Percentiles rank a stretch among this genome's conserved stretches.
These are phyloP conservation scores for Pueraria montana DNA, from an alignment of 306 rosid genomes.

Conservation along the genomic window DNA sequence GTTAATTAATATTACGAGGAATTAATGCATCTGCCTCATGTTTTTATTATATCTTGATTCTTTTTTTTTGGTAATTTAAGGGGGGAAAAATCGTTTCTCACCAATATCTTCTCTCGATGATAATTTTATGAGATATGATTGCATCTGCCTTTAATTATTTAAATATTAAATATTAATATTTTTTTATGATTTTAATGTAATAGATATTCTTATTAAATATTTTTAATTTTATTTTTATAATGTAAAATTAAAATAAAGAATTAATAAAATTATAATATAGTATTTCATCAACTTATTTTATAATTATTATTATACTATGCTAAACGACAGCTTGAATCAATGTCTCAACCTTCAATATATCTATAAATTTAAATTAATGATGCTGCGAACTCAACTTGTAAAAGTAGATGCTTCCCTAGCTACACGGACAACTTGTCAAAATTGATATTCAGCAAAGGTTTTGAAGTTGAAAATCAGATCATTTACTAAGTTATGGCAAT, in stretches of 20 bases:
- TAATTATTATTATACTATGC: neutral
- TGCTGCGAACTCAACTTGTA: neutral
- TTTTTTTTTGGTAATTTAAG: neutral
- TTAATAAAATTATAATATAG: neutral
- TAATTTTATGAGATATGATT: neutral
- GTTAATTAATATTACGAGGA: neutral
- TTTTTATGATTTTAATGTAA: neutral
- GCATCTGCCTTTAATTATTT: too few relatives aligned
- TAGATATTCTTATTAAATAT: neutral
- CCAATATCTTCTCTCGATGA: neutral
- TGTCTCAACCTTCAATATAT: neutral
- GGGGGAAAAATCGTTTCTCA: neutral
- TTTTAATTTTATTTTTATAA: neutral
- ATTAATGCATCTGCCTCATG: neutral
- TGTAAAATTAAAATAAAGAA: neutral
- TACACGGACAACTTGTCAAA: neutral
- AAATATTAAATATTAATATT: too few relatives aligned
- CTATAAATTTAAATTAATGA: neutral
- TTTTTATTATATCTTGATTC: neutral
- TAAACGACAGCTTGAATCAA: neutral
- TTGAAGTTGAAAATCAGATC: neutral
- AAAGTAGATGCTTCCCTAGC: constrained; percentile 16
- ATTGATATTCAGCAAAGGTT: neutral
- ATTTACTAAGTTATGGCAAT: neutral
- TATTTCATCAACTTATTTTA: neutral